These are phyloP conservation scores for Remersonia thermophila DNA, from an alignment of 2,329 filamentous ascomycete species.

Conservation along the genomic window DNA sequence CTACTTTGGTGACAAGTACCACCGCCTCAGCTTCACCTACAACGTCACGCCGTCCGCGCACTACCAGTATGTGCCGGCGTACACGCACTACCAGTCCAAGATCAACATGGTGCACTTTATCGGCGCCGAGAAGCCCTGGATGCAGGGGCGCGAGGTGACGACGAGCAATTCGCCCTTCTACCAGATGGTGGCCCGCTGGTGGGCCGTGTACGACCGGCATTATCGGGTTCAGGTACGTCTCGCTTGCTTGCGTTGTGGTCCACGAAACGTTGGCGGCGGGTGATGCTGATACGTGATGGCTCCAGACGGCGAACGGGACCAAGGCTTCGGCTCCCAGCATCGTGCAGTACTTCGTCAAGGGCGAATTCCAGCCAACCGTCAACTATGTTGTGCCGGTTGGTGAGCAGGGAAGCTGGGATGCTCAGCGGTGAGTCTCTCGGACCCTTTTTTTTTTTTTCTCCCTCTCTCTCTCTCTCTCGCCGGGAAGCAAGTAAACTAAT, in stretches of 20 bases:
- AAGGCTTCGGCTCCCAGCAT: constrained; percentile 25
- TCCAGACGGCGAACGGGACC: background rate
- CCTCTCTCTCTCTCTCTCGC: no score
- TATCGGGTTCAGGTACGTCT: constrained; percentile 45
- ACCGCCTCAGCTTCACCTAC: constrained; percentile 87
- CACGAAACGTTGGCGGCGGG: no score
- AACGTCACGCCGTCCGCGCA: constrained; percentile 94
- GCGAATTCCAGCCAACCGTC: constrained; percentile 34
- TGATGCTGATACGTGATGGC: no score
- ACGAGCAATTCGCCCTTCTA: constrained; percentile 55
- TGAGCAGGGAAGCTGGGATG: constrained; percentile 35
- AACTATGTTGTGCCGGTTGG: constrained; percentile 22
- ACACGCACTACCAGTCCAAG: constrained; percentile 78
- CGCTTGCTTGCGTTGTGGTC: constrained; percentile 3
- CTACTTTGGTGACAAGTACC: constrained; percentile 74
- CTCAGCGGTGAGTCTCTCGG: constrained; percentile 29
- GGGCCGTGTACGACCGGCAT: constrained; percentile 85
- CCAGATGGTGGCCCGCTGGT: constrained; percentile 81
- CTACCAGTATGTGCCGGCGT: constrained; percentile 95
- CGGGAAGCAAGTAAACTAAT: no score
- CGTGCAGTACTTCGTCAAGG: constrained; percentile 42
- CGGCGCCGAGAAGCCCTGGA: constrained; percentile 83
- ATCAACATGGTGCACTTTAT: constrained; percentile 95
- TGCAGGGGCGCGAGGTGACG: constrained; percentile 41
- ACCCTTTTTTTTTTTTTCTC: no score